phyloP scores from a whole-genome alignment of 2,329 filamentous ascomycete species.

The Fusarium domesticum region DNA sequence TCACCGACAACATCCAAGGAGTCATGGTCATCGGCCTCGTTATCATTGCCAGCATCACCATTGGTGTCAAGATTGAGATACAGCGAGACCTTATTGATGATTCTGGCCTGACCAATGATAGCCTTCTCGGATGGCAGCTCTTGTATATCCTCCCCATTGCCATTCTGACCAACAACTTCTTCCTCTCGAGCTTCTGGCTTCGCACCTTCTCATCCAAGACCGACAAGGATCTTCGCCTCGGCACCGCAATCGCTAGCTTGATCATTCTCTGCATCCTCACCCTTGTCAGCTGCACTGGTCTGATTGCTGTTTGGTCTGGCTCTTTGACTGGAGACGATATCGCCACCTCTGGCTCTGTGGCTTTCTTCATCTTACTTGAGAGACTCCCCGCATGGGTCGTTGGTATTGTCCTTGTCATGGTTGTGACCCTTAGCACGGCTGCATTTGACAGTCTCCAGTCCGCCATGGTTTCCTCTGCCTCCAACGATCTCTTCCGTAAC shows the following conservation, averaged over 20 bases:
- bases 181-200: slow-evolving; percentile 81
- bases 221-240: slow-evolving; percentile 74
- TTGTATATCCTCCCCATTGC: slow-evolving; percentile 81
- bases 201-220: slow-evolving; percentile 77
- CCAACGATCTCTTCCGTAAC: slow-evolving; percentile 83
- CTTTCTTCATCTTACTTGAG: slow-evolving; percentile 72
- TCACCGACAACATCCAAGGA: slow-evolving; percentile 80
- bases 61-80: slow-evolving; percentile 72
- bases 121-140: slow-evolving; percentile 77
- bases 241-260: slow-evolving; percentile 64
- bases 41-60: slow-evolving; percentile 72
- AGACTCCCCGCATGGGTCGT: slow-evolving; percentile 77
- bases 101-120: slow-evolving; percentile 67
- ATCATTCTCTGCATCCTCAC: slow-evolving; percentile 67
- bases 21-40: slow-evolving; percentile 73
- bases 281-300: slow-evolving; percentile 68
- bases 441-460: slow-evolving; percentile 79
- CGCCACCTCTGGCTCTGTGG: slow-evolving; percentile 57
- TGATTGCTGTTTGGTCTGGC: slow-evolving; percentile 76
- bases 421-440: slow-evolving; percentile 70
- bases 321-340: slow-evolving; percentile 60
- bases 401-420: slow-evolving; percentile 77
- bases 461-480: slow-evolving; percentile 80
- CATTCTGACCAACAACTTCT: slow-evolving; percentile 81
- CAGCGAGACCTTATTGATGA: slow-evolving; percentile 64